phyloP scores from a whole-genome alignment of 768 basidiomycete species.

The Mycena chlorophos region DNA sequence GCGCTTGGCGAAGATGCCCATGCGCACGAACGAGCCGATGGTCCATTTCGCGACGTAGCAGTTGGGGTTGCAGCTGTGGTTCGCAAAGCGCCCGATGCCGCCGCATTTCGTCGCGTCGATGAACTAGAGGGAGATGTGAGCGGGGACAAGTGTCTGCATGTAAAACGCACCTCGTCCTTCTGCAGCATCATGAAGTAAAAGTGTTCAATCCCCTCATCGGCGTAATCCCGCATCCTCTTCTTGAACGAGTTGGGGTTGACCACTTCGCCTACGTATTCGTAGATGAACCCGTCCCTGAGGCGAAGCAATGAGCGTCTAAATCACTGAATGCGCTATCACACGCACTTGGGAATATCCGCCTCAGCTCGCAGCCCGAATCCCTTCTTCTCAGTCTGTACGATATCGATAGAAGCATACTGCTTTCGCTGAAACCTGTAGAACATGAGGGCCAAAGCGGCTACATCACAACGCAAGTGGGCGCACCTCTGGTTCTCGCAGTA shows the following conservation, averaged over 20 bases:
- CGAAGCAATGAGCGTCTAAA: neutral
- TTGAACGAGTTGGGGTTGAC: slow-evolving; percentile 84
- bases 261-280: slow-evolving; percentile 98
- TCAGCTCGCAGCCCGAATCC: slow-evolving; percentile 90
- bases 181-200: slow-evolving; percentile 99
- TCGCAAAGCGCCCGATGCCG: slow-evolving; percentile 95
- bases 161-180: slow-evolving; percentile 82
- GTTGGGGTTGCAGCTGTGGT: slow-evolving; percentile 97
- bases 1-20: slow-evolving; percentile 97
- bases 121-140: slow-evolving; percentile 54
- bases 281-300: slow-evolving; percentile 85
- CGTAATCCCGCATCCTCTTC: slow-evolving; percentile 94
- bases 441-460: slow-evolving; percentile 16
- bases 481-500: slow-evolving; percentile 95
- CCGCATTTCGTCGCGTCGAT: slow-evolving; percentile 98
- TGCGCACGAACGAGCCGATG: slow-evolving; percentile 82
- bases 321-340: slow-evolving; percentile 11
- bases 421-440: slow-evolving; percentile 76
- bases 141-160: neutral
- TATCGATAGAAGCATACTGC: slow-evolving; percentile 83
- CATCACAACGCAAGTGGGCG: slow-evolving; percentile 25
- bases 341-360: slow-evolving; percentile 63
- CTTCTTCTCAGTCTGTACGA: slow-evolving; percentile 93
- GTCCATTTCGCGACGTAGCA: slow-evolving; percentile 99
- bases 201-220: slow-evolving; percentile 87